phyloP scores from a whole-genome alignment of 768 basidiomycete genomes.

The Phaeotremella fagi region DNA sequence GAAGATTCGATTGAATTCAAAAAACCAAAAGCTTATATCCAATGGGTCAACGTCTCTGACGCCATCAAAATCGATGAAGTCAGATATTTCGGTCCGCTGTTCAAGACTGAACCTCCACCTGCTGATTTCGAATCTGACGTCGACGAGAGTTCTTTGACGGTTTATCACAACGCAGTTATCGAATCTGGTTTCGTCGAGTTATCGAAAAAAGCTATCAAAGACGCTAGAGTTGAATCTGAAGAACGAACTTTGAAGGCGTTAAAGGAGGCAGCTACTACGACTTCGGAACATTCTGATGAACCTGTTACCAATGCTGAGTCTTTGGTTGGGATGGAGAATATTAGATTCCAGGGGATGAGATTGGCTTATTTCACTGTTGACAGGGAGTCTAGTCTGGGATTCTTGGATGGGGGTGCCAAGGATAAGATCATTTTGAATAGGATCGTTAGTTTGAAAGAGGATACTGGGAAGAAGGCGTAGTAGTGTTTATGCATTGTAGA shows the following conservation, averaged over 20 bases:
- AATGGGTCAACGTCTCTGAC: conserved; percentile 65
- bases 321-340: conserved; percentile 81
- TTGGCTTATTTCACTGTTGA: conserved; percentile 94
- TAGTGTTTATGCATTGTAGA: not conserved
- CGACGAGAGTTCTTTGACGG: conserved; percentile 72
- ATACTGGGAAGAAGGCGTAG: conserved; percentile 64
- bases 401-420: conserved; percentile 57
- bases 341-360: conserved; percentile 93
- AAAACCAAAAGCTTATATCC: conserved; percentile 75
- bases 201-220: conserved; percentile 61
- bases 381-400: conserved; percentile 68
- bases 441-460: conserved; percentile 92
- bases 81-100: conserved; percentile 84
- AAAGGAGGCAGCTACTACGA: conserved; percentile 48
- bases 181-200: conserved; percentile 86
- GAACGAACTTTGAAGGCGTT: conserved; percentile 57
- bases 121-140: conserved; percentile 80
- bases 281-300: conserved; percentile 49
- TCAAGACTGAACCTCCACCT: conserved; percentile 86
- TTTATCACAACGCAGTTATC: conserved; percentile 73
- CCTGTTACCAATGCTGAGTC: conserved; percentile 72
- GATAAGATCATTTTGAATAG: conserved; percentile 83
- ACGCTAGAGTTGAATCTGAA: conserved; percentile 58
- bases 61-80: conserved; percentile 75
- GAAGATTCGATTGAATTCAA: conserved; percentile 68